Evolutionary conservation across 768 basidiomycete species (phyloP).

Genomic region (Russula vinacea): DNA sequence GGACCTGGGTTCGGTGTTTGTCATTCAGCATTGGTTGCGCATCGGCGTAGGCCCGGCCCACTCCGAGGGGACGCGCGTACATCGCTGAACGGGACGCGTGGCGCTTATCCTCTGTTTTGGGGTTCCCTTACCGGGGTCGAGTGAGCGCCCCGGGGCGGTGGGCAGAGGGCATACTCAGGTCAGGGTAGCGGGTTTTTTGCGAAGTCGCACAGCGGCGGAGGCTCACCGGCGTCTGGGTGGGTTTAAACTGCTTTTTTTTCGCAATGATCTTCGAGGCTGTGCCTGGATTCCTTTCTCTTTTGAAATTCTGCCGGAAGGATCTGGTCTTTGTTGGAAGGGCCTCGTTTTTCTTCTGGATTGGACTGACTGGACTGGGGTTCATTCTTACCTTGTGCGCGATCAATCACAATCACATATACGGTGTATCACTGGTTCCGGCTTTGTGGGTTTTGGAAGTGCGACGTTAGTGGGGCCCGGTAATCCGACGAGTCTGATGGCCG

Average conservation of each 20-base stretch:
- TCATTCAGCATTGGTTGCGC: not conserved
- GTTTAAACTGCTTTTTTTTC: not conserved
- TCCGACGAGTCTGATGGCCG: conserved; percentile 14
- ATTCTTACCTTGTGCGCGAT: not conserved
- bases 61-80: not conserved
- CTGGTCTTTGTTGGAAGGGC: not conserved
- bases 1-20: not conserved
- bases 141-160: conserved; percentile 1
- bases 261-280: conserved; percentile 5
- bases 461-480: not conserved
- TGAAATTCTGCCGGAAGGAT: conserved; percentile 19
- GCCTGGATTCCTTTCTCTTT: not conserved
- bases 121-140: not conserved
- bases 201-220: not conserved
- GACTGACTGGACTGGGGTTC: not conserved
- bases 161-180: conserved; percentile 11
- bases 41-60: not conserved
- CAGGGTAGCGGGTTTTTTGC: not conserved
- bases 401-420: not conserved
- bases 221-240: not conserved
- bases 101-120: not conserved
- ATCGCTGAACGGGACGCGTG: not conserved
- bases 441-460: not conserved
- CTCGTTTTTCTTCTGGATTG: not conserved
- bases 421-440: not conserved